A percentile compares a stretch with the other conserved stretches of the same genome.
Conservation (phyloP, 1,139 yeast genomes). For the Geotrichum europaeum region DNA sequence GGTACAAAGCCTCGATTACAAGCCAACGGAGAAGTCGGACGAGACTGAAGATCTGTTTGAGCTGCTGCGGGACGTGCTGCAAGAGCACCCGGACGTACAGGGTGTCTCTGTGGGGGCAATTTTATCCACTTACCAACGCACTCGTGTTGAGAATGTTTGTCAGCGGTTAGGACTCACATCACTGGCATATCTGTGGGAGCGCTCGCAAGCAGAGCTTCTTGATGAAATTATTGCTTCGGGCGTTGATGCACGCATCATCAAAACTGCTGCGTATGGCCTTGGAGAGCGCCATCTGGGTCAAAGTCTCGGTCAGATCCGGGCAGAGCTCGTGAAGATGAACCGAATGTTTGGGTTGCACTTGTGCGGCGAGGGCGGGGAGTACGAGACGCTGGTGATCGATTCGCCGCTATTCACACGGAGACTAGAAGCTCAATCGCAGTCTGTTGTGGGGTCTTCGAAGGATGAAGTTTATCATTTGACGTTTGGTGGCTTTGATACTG, state of each 20-base stretch:
- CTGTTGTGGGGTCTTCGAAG: conserved; percentile 44
- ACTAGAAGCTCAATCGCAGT: conserved; percentile 42
- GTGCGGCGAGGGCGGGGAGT: conserved; percentile 98
- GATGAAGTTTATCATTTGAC: conserved; percentile 63
- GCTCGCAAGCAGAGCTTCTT: conserved; percentile 74
- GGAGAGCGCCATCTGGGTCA: conserved; percentile 60
- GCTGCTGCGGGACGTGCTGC: conserved; percentile 45
- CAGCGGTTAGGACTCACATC: conserved; percentile 60
- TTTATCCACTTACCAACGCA: conserved; percentile 84
- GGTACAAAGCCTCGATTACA: conserved; percentile 64
- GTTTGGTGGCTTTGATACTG: conserved; percentile 36
- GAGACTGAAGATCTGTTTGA: conserved; percentile 77
- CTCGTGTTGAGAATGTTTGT: conserved; percentile 89
- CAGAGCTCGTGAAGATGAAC: conserved; percentile 55
- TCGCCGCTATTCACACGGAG: conserved; percentile 70
- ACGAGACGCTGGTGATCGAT: conserved; percentile 85
- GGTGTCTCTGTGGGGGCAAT: conserved; percentile 97
- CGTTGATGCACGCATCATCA: conserved; percentile 78
- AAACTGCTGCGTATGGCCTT: conserved; percentile 90
- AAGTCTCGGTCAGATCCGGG: conserved; percentile 55
- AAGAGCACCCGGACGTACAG: conserved; percentile 61
- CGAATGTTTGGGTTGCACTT: conserved; percentile 72
- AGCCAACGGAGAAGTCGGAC: conserved; percentile 35
- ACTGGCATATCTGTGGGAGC: conserved; percentile 82
- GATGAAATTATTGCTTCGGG: conserved; percentile 68